phyloP scores from a whole-genome alignment of 73 alveolate genomes.

The Paramecium octaurelia region DNA sequence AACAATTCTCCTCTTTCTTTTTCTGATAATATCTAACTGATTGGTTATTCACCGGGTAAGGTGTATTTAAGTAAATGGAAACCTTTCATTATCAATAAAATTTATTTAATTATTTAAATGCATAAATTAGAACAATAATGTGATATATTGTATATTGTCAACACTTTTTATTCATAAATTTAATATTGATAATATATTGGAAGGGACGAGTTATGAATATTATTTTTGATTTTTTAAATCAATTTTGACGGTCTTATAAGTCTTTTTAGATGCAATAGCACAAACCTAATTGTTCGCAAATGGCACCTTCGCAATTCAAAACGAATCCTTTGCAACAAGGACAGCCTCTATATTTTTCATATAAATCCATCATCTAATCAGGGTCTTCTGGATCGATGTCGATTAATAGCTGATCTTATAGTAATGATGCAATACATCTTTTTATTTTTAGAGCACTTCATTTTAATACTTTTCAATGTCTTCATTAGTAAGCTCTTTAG shows the following conservation, averaged over 20 bases:
- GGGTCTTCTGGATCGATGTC: conserved; percentile 35
- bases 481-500: not conserved
- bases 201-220: not conserved
- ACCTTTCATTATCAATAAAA: not conserved
- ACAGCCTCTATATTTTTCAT: conserved; percentile 24
- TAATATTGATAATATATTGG: not conserved
- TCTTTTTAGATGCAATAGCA: conserved; percentile 35
- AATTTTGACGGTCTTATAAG: not conserved
- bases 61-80: not conserved
- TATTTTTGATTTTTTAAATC: not conserved
- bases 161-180: not conserved
- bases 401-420: not conserved
- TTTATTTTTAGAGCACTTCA: not conserved
- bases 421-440: not conserved
- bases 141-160: not conserved
- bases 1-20: not conserved
- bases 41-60: conserved; percentile 28
- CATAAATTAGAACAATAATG: not conserved
- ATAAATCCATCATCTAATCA: conserved; percentile 32
- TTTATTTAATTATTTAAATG: not conserved
- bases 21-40: not conserved
- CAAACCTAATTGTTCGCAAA: not conserved
- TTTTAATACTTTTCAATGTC: not conserved
- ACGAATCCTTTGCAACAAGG: conserved; percentile 46
- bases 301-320: conserved; percentile 1